Evolutionary conservation across 352 stramenopile genomes (phyloP), one percentile per base, ranked within the genome.

Genomic region (Phytophthora sp.): DNA sequence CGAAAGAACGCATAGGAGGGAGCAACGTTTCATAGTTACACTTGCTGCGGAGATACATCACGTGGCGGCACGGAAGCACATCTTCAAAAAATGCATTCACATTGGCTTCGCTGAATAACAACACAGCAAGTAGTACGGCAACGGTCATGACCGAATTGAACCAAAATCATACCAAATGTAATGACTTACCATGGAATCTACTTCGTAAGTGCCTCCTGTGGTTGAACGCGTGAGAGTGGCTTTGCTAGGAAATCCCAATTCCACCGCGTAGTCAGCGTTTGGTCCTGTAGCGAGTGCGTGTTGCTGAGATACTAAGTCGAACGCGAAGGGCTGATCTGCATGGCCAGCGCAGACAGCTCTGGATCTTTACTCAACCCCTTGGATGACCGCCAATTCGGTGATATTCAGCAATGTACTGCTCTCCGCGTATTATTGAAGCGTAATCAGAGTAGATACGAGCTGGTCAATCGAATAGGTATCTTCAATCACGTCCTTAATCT

Each of bases 31-130:
- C 61, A 18, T 58, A 57, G 20, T 58, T 45, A 23, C 20, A 33
- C 7, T 35, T 41, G 16, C 13, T 36, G 7, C 52, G 23, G 1
- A 65, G 31, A 15, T 55, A 18, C 23, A 69, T 38, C 15, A 63
- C 35, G 23, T 47, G 59, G 0, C 50, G 35, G 13, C 41, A 62
- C 2, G 42, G 31, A 56, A 30, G 9, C 27, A 61, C 1, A 50
- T 67, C 16, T 41, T 20, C 36, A 61, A 23, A 67, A 67, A 12
- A 50, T 67, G 21, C 39, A 67, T 6, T 16, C 47, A 29, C 60
- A 57, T n/a, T n/a, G n/a, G n/a, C n/a, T n/a, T n/a, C n/a, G n/a
- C n/a, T n/a, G n/a, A n/a, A n/a, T n/a, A n/a, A n/a, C n/a, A n/a
- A n/a, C n/a, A n/a, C n/a, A n/a, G n/a, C n/a, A n/a, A n/a, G n/a